A percentile compares a stretch with the other conserved stretches of the same genome.
Evolutionary conservation across 176 grass and related monocot genomes (phyloP).

Genomic region (Alopecurus myosuroides): DNA sequence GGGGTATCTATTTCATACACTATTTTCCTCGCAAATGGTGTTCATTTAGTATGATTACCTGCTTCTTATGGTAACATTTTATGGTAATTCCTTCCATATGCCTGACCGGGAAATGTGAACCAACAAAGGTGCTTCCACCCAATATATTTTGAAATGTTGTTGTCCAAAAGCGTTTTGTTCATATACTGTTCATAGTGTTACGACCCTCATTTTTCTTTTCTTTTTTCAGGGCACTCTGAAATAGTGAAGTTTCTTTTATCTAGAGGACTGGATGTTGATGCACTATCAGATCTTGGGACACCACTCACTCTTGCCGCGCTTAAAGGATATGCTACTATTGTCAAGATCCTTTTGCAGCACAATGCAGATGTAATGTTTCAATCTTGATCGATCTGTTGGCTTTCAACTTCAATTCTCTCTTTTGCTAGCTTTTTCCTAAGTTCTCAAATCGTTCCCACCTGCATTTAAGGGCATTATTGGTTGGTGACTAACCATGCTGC

Average conservation of each 20-base stretch:
- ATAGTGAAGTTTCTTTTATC: slow-evolving; percentile 17
- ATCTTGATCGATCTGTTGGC: background rate
- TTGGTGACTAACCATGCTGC: too few relatives aligned
- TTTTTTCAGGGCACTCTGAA: too few relatives aligned
- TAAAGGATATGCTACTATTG: slow-evolving; percentile 5
- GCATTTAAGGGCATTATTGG: background rate
- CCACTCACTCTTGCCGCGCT: slow-evolving; percentile 23
- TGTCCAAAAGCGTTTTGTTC: background rate
- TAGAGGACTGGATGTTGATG: slow-evolving; percentile 34
- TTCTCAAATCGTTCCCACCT: background rate
- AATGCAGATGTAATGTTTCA: background rate
- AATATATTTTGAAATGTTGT: background rate
- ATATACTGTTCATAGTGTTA: background rate
- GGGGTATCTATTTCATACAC: too few relatives aligned
- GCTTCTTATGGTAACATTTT: too few relatives aligned
- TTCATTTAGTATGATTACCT: background rate
- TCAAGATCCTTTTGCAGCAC: slow-evolving; percentile 28
- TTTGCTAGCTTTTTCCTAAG: background rate
- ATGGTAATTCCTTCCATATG: background rate
- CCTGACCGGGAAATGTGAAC: background rate
- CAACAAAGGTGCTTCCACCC: background rate
- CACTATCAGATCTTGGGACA: background rate
- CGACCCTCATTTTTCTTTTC: background rate
- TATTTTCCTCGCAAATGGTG: too few relatives aligned
- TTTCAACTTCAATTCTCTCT: background rate